These are phyloP conservation scores for Schizochytrium sp. DNA, from an alignment of 108 stramenopile species.

Conservation along the genomic window DNA sequence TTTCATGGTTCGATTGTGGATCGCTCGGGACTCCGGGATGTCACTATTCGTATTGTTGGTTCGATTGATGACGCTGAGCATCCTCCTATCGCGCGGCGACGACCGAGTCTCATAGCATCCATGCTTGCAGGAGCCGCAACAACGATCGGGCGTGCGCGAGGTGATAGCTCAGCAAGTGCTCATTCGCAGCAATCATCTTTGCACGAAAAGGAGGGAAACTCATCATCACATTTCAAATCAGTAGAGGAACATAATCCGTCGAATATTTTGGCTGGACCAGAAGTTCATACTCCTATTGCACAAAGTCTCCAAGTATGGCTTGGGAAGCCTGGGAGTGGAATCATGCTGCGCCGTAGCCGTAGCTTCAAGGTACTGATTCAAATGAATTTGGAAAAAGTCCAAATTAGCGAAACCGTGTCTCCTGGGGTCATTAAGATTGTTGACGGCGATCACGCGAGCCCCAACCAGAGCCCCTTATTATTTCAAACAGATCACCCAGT, in stretches of 20 bases:
- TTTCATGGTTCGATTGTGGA: neutral
- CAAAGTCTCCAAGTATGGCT: neutral
- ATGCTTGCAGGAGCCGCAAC: no score
- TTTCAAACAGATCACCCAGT: neutral
- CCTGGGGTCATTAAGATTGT: neutral
- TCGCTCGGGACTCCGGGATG: neutral
- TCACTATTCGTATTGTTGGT: neutral
- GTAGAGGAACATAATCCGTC: no score
- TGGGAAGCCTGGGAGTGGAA: neutral
- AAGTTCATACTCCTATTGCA: neutral
- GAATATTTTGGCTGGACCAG: no score
- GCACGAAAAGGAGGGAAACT: no score
- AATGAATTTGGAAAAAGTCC: neutral
- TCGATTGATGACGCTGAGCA: no score
- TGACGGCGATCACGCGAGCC: neutral
- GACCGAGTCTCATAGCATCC: no score
- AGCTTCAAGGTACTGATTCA: neutral
- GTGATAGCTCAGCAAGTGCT: no score
- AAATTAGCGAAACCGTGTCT: neutral
- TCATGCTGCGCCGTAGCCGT: neutral
- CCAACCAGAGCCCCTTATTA: neutral
- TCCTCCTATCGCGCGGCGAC: no score
- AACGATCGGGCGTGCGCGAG: no score
- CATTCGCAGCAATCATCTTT: no score
- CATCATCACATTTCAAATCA: no score